Evolutionary conservation across 495 filamentous ascomycete species (phyloP), one percentile per base, ranked within the genome.

Genomic region (Tricharina praecox): DNA sequence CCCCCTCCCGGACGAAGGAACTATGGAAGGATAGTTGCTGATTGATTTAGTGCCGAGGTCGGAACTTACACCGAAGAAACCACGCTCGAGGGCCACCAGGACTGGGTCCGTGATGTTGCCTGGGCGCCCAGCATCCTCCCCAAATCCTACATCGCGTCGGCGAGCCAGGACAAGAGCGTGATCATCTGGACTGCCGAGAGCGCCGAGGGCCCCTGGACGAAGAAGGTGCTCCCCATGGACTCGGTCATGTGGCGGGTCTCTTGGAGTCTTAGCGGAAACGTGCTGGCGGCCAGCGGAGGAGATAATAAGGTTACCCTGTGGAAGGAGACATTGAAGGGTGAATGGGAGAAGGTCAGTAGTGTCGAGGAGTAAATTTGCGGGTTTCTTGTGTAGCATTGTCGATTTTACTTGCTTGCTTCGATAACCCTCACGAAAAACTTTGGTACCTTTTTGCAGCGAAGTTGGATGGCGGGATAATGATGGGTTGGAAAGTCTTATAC

Each of bases 101-200:
- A 96, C 68, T 99, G 90, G 90, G 90, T 99, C 41, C 81, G 90
- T 39, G 92, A 99, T 62, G 90, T 99, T 5, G 84, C 88, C 11
- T 96, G 92, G 92, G 81, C 80, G 37, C 90, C 90, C 4, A 92
- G 83, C 46, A 81, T 96, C 37, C 70, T 96, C 50, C 80, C 82
- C 59, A 96, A 93, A 71, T 78, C 76, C 37, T 99, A 99, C 68
- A 93, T 99, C 53, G 92, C 90, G 19, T 81, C 77, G 13, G 90
- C 88, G 11, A 79, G 75, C n/a, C 86, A 96, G 68, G 90, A 99
- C 58, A 87, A 86, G 71, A 93, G 85, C 9, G 88, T 96, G 45
- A 75, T 87, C 45, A 94, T 99, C 64, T 99, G 92, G 92, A 96
- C 87, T 15, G 32, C 44, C n/a, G 41, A 23, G 11, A 76, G 80